phyloP scores from a whole-genome alignment of 1,284 basidiomycete species.

The Leccinum solheimii region DNA sequence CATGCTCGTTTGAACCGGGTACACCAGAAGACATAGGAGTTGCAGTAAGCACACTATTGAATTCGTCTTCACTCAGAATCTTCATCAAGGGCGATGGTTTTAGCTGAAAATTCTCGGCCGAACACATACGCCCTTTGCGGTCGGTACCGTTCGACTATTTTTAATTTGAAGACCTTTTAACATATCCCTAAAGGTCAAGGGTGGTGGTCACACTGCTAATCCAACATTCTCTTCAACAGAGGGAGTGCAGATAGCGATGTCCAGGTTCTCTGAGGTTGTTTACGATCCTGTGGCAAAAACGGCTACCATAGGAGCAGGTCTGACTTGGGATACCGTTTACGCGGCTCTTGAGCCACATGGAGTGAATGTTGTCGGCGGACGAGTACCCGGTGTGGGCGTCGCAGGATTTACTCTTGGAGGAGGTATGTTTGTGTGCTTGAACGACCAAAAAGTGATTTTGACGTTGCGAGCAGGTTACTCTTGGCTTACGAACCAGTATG shows the following conservation, averaged over 20 bases:
- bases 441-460: not conserved
- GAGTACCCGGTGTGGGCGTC: slow-evolving; percentile 55
- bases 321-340: slow-evolving; percentile 63
- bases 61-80: slow-evolving; percentile 38
- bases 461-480: slow-evolving; percentile 20
- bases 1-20: slow-evolving; percentile 54
- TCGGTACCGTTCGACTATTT: not conserved
- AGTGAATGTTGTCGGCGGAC: slow-evolving; percentile 38
- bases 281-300: slow-evolving; percentile 40
- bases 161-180: slow-evolving; percentile 12
- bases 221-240: slow-evolving; percentile 36
- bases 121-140: slow-evolving; percentile 12
- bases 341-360: slow-evolving; percentile 42
- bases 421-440: slow-evolving; percentile 45
- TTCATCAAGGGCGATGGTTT: not conserved
- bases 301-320: slow-evolving; percentile 47
- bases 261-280: slow-evolving; percentile 45
- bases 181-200: slow-evolving; percentile 13
- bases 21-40: not conserved
- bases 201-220: slow-evolving; percentile 19
- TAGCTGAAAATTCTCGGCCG: slow-evolving; percentile 16
- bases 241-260: slow-evolving; percentile 59
- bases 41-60: not conserved
- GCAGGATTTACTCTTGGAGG: slow-evolving; percentile 56
- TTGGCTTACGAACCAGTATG: slow-evolving; percentile 31